phyloP scores from a whole-genome alignment of 768 basidiomycete genomes.

The Suillus fuscotomentosus region DNA sequence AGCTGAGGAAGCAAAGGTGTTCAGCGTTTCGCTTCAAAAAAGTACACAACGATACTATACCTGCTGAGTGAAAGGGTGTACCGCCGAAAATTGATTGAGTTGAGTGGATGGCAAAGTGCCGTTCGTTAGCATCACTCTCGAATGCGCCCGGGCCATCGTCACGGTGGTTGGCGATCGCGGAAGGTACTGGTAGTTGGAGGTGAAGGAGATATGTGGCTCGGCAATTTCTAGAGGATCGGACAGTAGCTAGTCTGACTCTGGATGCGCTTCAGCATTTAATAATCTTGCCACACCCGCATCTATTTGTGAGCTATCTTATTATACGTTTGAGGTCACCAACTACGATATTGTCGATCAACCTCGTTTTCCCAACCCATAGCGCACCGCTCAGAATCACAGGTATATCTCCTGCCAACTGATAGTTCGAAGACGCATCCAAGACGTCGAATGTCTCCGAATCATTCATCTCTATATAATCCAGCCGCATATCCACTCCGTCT shows the following conservation, averaged over 20 bases:
- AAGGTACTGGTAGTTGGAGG: not conserved
- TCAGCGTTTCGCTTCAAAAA: not conserved
- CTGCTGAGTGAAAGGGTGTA: constrained; percentile 56
- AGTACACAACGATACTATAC: constrained; percentile 28
- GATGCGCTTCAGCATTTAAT: not conserved
- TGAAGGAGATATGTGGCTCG: not conserved
- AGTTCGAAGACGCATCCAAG: constrained; percentile 36
- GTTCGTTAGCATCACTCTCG: constrained; percentile 16
- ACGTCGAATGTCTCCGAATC: constrained; percentile 73
- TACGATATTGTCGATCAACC: constrained; percentile 91
- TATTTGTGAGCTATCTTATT: constrained; percentile 7
- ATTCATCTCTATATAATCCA: constrained; percentile 92
- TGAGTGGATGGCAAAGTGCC: constrained; percentile 26
- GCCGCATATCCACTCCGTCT: constrained; percentile 49
- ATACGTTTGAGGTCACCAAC: constrained; percentile 47
- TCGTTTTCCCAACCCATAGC: constrained; percentile 79
- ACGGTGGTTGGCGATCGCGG: not conserved
- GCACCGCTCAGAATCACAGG: constrained; percentile 81
- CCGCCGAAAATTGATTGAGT: constrained; percentile 33
- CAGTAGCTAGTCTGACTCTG: not conserved
- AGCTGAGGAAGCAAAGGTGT: constrained; percentile 38
- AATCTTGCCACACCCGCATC: not conserved
- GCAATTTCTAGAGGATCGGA: not conserved
- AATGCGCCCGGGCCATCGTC: constrained; percentile 13
- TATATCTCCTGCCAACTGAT: constrained; percentile 27